Conservation (phyloP, 176 grass and related monocot genomes). For the Pontederia crassipes region DNA sequence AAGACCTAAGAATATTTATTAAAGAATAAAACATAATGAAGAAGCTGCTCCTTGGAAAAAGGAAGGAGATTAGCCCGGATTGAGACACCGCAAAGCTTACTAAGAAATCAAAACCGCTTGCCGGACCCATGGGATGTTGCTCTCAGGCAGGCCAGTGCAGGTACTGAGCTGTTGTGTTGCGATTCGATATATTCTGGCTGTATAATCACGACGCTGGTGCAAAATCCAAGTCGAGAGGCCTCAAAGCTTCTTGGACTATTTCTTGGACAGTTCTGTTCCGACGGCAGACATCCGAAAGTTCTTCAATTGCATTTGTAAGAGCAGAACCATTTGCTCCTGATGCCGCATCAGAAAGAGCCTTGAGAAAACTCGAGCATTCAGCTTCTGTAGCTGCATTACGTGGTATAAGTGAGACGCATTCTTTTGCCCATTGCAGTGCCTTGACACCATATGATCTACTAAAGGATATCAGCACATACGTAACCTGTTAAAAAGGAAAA, state of each 20-base stretch:
- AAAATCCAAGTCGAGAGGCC: constrained; percentile 71
- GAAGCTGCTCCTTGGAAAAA: too few species aligned
- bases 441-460: constrained; percentile 61
- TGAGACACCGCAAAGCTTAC: too few species aligned
- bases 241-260: constrained; percentile 75
- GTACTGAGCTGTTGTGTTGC: too few species aligned
- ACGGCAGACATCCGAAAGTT: constrained; percentile 87
- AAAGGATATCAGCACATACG: constrained; percentile 73
- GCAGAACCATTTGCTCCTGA: constrained; percentile 44
- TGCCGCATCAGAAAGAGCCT: constrained; percentile 64
- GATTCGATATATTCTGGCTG: too few species aligned
- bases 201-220: constrained; percentile 20
- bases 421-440: constrained; percentile 65
- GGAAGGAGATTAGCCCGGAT: too few species aligned
- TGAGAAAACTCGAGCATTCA: constrained; percentile 61
- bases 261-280: constrained; percentile 83
- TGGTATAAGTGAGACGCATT: constrained; percentile 64
- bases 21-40: too few species aligned
- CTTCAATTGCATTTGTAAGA: constrained; percentile 45
- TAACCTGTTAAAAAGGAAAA: constrained; percentile 41
- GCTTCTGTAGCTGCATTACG: constrained; percentile 70
- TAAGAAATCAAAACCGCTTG: too few species aligned
- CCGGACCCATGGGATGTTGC: too few species aligned
- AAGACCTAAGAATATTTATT: too few species aligned
- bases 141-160: too few species aligned